Base-by-base conservation (phyloP, 805 yeast genomes). In the Blastobotrys mokoenaii region DNA sequence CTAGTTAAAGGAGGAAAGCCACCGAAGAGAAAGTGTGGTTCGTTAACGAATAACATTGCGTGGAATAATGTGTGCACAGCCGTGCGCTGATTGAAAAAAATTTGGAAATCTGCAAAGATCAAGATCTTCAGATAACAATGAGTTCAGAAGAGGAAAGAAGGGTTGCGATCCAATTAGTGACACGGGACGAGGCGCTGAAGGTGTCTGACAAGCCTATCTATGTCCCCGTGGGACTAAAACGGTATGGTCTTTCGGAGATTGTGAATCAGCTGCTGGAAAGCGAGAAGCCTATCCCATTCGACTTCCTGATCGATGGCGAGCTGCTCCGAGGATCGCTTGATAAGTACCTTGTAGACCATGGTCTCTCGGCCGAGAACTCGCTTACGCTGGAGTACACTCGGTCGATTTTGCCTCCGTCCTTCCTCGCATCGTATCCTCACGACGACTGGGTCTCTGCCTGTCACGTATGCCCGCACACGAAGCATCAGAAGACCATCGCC, bases 391-490 rank as follows among this genome's bases (percentile, higher is more conserved):
- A 93, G 61, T 93, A 93, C 68, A 86, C 96, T 10, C 75, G 95
- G 54, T 88, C 96, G 1, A 82, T 88, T 33, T 73, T 90, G 43
- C 98, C 98, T 15, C 98, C 98, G n/a, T 80, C 90, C 20, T 89
- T 78, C 59, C 69, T 88, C 51, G 87, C 94, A 2, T 81, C 95
- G 38, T 93, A 82, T 65, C 77, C 80, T 59, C 88, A 90, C 59
- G 96, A 90, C 51, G 98, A 93, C 65, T 93, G 98, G 98, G 78
- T 93, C 18, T 85, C 96, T 17, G 75, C 94, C 1, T 72, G 83
- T 20, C 78, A 77, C 58, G 63, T 81, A 55, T 22, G 27, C 27
- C 27, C 27, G 8, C 38, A 64, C 69, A 48, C 65, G 59, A 9
- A 64, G 29, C 49, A 53, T 3, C 64, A 68, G 37, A 73, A 80